phyloP scores from a whole-genome alignment of 768 basidiomycete genomes.

The Collybiopsis confluens region DNA sequence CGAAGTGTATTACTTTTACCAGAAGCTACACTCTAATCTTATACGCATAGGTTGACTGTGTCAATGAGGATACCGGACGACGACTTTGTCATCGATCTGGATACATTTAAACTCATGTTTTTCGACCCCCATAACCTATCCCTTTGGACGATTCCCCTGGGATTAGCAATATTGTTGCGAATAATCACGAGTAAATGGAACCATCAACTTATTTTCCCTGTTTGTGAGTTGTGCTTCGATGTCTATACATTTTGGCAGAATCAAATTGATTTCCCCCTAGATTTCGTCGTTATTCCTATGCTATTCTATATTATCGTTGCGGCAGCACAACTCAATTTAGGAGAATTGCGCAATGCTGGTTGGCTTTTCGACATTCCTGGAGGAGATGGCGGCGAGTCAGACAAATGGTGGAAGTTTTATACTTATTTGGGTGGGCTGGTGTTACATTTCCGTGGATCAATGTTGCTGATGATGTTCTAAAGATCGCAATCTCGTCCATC shows the following conservation, averaged over 20 bases:
- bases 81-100: conserved; percentile 63
- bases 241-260: not conserved
- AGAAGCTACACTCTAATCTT: not conserved
- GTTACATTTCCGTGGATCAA: not conserved
- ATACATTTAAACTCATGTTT: conserved; percentile 66
- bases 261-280: conserved; percentile 28
- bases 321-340: conserved; percentile 57
- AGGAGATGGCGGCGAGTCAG: conserved; percentile 24
- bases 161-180: conserved; percentile 71
- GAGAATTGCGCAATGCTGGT: conserved; percentile 53
- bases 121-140: conserved; percentile 55
- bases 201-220: conserved; percentile 90
- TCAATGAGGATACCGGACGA: conserved; percentile 79
- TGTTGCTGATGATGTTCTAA: conserved; percentile 4
- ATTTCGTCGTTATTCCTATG: conserved; percentile 75
- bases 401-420: conserved; percentile 84
- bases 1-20: conserved; percentile 15
- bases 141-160: conserved; percentile 79
- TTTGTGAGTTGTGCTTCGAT: conserved; percentile 49
- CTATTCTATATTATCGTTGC: conserved; percentile 81
- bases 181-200: conserved; percentile 74
- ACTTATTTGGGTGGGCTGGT: conserved; percentile 63
- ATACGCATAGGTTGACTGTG: conserved; percentile 63
- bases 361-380: conserved; percentile 83
- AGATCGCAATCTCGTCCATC: conserved; percentile 63